Evolutionary conservation across 176 grass and related monocot species (phyloP).

Genomic region (Puya raimondii): DNA sequence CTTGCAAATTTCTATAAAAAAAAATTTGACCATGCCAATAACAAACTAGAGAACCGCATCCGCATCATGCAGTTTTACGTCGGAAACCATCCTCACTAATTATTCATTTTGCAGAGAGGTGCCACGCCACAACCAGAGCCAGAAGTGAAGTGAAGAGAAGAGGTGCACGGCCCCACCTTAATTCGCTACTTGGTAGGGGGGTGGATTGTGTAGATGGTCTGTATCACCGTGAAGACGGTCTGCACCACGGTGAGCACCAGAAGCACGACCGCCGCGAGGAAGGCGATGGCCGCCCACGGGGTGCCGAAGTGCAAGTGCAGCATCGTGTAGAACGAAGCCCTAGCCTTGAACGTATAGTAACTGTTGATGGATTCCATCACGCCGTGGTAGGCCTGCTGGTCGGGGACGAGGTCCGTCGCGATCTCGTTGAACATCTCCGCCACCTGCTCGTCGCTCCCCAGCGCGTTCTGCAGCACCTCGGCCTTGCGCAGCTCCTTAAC

Average conservation of each 20-base stretch:
- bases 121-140: no score
- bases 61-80: no score
- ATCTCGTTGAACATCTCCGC: not conserved
- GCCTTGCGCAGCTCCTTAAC: not conserved
- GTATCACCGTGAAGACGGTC: not conserved
- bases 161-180: no score
- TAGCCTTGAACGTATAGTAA: not conserved
- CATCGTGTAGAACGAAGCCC: not conserved
- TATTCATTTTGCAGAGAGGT: no score
- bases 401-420: not conserved
- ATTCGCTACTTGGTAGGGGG: no score
- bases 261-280: not conserved
- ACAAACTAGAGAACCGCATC: no score
- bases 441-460: not conserved
- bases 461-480: not conserved
- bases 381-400: not conserved
- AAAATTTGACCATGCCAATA: no score
- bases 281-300: slow-evolving; percentile 1
- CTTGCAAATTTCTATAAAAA: no score
- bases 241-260: not conserved
- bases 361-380: not conserved
- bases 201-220: not conserved
- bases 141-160: no score
- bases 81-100: no score
- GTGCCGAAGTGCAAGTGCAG: not conserved